A percentile compares a stretch with the other conserved stretches of the same genome.
These are phyloP conservation scores for Crotalaria pallida DNA, from an alignment of 306 rosid species.

Conservation along the genomic window DNA sequence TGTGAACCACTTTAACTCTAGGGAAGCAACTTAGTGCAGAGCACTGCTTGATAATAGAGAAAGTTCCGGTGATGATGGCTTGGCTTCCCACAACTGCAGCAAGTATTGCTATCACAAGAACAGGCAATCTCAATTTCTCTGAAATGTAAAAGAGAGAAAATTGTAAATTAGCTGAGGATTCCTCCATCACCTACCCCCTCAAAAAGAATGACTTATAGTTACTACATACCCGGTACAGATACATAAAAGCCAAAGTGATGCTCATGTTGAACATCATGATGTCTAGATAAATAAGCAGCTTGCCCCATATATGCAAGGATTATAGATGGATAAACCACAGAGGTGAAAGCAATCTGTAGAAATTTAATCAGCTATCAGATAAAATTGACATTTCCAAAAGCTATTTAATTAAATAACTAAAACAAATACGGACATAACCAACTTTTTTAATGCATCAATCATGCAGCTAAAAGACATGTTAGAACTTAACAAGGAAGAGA, in stretches of 20 bases:
- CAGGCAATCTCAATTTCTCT: slow-evolving; percentile 86
- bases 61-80: slow-evolving; percentile 92
- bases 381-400: slow-evolving; percentile 16
- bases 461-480: neutral
- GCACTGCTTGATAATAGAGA: slow-evolving; percentile 93
- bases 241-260: slow-evolving; percentile 66
- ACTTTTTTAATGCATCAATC: neutral
- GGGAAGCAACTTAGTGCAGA: slow-evolving; percentile 91
- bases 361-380: slow-evolving; percentile 18
- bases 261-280: slow-evolving; percentile 28
- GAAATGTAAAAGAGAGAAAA: slow-evolving; percentile 28
- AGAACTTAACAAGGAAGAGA: neutral
- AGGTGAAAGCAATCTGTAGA: slow-evolving; percentile 93
- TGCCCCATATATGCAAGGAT: slow-evolving; percentile 98
- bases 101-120: slow-evolving; percentile 83
- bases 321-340: slow-evolving; percentile 85
- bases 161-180: slow-evolving; percentile 26
- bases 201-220: slow-evolving; percentile 7
- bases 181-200: slow-evolving; percentile 10
- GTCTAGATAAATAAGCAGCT: slow-evolving; percentile 82
- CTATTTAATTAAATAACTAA: neutral
- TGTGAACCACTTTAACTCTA: slow-evolving; percentile 81
- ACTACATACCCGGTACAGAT: slow-evolving; percentile 83
- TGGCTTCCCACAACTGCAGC: slow-evolving; percentile 98
- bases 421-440: neutral